Evolutionary conservation across 441 rosid genomes (phyloP).

Genomic region (Biscutella laevigata): DNA sequence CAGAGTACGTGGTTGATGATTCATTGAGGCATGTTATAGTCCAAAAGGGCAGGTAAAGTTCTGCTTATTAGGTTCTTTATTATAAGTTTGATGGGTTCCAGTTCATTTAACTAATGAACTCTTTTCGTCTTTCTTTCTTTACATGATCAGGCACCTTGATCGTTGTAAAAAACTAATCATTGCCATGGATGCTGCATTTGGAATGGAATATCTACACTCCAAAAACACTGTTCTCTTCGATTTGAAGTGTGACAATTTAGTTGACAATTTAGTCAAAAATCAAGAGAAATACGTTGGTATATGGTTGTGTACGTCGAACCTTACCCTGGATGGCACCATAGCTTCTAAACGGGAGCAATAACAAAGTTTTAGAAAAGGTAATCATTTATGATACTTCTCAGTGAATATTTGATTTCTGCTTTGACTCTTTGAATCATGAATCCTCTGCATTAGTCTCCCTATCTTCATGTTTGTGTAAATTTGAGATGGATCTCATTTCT

Average conservation of each 20-base stretch:
- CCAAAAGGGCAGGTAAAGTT: constrained; percentile 67
- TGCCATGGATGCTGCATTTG: constrained; percentile 99
- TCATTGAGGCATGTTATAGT: constrained; percentile 84
- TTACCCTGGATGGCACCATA: constrained; percentile 99
- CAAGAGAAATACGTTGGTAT: constrained; percentile 86
- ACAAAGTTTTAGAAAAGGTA: constrained; percentile 93
- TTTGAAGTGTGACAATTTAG: constrained; percentile 91
- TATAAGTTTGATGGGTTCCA: constrained; percentile 4
- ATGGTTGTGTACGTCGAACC: constrained; percentile 97
- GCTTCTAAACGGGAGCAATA: constrained; percentile 83
- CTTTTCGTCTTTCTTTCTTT: neutral
- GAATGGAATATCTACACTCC: constrained; percentile 95
- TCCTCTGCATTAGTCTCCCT: neutral
- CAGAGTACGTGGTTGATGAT: constrained; percentile 96
- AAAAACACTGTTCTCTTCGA: constrained; percentile 94
- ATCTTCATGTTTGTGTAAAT: neutral
- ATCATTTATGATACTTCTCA: constrained; percentile 6
- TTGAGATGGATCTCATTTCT: neutral
- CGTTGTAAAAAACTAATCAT: constrained; percentile 77
- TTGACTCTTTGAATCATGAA: constrained; percentile 7
- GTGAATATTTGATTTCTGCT: neutral
- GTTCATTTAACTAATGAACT: neutral
- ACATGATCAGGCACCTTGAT: constrained; percentile 68
- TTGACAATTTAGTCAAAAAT: constrained; percentile 95
- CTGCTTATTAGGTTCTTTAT: constrained; percentile 9